Evolutionary conservation across 306 rosid species (phyloP).

Genomic region (Pyrus communis): DNA sequence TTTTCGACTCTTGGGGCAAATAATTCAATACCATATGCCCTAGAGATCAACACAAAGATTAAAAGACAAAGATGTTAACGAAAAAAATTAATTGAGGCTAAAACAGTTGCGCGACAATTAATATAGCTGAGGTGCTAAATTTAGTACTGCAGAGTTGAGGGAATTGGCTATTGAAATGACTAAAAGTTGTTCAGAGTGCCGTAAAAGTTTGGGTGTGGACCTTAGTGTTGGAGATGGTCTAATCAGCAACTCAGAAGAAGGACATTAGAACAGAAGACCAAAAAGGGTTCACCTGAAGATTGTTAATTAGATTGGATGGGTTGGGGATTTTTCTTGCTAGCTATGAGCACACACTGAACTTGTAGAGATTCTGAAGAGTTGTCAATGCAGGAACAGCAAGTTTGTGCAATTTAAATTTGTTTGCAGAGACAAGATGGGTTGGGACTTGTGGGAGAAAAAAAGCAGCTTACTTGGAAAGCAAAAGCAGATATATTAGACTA

Average conservation of each 20-base stretch:
- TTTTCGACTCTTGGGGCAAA: not conserved
- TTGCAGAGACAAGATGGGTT: constrained; percentile 27
- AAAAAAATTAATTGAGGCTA: not conserved
- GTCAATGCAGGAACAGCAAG: constrained; percentile 13
- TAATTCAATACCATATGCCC: not conserved
- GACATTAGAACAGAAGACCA: no score
- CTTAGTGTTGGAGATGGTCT: no score
- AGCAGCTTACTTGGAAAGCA: constrained; percentile 29
- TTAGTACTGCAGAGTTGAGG: not conserved
- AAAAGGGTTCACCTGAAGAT: constrained; percentile 16
- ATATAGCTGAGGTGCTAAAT: not conserved
- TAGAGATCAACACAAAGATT: not conserved
- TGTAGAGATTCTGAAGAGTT: constrained; percentile 12
- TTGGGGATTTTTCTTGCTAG: not conserved
- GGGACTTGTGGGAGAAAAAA: constrained; percentile 14
- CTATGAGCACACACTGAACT: not conserved
- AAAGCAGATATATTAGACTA: constrained; percentile 19
- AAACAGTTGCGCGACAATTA: not conserved
- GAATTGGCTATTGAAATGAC: not conserved
- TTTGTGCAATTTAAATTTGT: constrained; percentile 15
- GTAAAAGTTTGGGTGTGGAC: no score
- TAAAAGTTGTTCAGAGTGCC: no score
- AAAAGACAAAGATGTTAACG: not conserved
- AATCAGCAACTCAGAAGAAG: no score
- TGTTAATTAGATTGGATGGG: constrained; percentile 1